These are phyloP conservation scores for Auricularia sp. DNA, from an alignment of 768 basidiomycete genomes.

Conservation along the genomic window DNA sequence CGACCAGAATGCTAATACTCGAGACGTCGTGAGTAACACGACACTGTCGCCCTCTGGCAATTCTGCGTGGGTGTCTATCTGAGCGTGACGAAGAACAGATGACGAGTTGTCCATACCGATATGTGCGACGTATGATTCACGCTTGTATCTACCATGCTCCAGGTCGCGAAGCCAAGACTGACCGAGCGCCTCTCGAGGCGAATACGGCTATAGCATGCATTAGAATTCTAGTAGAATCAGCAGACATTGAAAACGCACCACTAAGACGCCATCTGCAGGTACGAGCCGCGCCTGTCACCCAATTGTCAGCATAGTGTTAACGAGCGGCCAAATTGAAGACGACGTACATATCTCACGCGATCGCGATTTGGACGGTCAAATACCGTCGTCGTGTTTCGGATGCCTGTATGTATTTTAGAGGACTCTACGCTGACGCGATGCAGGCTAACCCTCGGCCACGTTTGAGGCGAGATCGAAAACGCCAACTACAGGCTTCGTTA, in stretches of 20 bases:
- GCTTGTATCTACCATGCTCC: conserved; percentile 76
- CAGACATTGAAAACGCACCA: conserved; percentile 32
- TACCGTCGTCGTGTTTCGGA: conserved; percentile 96
- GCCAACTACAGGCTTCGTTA: conserved; percentile 95
- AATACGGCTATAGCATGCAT: conserved; percentile 57
- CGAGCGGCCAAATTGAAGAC: neutral
- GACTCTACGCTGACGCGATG: neutral
- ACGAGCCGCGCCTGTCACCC: conserved; percentile 65
- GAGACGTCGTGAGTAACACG: conserved; percentile 65
- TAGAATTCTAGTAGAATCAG: conserved; percentile 19
- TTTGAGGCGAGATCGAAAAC: conserved; percentile 95
- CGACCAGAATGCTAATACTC: conserved; percentile 77
- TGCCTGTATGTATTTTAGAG: conserved; percentile 41
- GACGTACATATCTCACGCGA: conserved; percentile 64
- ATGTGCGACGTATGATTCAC: conserved; percentile 85
- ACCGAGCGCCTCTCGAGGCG: conserved; percentile 80
- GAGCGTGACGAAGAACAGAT: neutral
- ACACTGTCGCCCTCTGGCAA: conserved; percentile 72
- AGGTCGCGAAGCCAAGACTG: conserved; percentile 97
- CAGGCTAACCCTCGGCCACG: conserved; percentile 69
- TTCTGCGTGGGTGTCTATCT: conserved; percentile 32
- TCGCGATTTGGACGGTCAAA: conserved; percentile 90
- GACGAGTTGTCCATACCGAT: conserved; percentile 46
- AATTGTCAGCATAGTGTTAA: conserved; percentile 5
- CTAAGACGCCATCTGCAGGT: conserved; percentile 77